These are phyloP conservation scores for Trematosphaeria pertusa DNA, from an alignment of 2,329 filamentous ascomycete genomes.

Conservation along the genomic window DNA sequence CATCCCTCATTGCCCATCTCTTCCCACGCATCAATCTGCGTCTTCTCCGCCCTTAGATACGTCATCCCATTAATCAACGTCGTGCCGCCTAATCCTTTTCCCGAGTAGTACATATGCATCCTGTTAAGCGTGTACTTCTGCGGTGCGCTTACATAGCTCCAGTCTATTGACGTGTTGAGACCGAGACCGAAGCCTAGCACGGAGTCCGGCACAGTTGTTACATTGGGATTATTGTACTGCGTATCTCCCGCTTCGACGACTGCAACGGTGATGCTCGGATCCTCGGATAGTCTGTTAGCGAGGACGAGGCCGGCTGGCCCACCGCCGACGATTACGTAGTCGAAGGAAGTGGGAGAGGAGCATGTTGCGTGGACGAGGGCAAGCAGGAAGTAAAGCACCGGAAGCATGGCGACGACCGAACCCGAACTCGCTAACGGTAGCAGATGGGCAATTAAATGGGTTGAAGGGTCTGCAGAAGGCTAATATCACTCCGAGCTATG, in stretches of 20 bases:
- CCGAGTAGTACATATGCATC: constrained; percentile 44
- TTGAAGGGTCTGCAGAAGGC: no score
- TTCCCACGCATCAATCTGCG: constrained; percentile 44
- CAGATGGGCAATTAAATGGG: no score
- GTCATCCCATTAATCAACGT: constrained; percentile 54
- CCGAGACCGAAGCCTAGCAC: constrained; percentile 31
- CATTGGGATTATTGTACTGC: constrained; percentile 38
- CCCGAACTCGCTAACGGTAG: no score
- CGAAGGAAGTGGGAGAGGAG: constrained; percentile 24
- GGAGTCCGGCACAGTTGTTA: constrained; percentile 34
- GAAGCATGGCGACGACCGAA: no score
- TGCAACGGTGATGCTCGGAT: constrained; percentile 31
- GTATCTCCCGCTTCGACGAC: constrained; percentile 44
- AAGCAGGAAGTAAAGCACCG: no score
- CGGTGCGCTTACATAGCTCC: constrained; percentile 47
- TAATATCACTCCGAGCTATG: no score
- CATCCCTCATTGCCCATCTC: constrained; percentile 41
- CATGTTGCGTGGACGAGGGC: constrained; percentile 13
- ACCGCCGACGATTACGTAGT: constrained; percentile 45
- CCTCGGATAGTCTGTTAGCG: constrained; percentile 35
- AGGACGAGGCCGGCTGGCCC: constrained; percentile 43
- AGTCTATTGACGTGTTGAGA: constrained; percentile 47
- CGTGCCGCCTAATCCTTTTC: constrained; percentile 53
- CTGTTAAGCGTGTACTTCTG: constrained; percentile 46
- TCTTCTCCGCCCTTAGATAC: constrained; percentile 42